Evolutionary conservation across 768 basidiomycete genomes (phyloP).

Genomic region (Udeniomyces megalosporus): DNA sequence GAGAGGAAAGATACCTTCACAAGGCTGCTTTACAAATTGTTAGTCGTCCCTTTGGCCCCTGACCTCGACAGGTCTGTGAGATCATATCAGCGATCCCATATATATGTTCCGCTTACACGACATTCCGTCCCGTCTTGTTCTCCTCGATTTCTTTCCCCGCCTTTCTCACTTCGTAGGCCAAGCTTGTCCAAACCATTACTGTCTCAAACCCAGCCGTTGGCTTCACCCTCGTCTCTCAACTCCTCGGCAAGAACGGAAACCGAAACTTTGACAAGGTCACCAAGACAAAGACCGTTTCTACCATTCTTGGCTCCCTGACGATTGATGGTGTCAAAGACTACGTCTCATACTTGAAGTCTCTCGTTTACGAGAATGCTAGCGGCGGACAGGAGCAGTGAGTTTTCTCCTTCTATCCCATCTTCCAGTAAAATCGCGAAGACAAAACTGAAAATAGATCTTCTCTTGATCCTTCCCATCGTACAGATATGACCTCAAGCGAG

Average conservation of each 20-base stretch:
- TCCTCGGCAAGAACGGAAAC: slow-evolving; percentile 66
- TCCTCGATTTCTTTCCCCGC: neutral
- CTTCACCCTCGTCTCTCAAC: slow-evolving; percentile 65
- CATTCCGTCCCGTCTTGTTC: neutral
- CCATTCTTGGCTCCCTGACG: slow-evolving; percentile 58
- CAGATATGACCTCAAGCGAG: slow-evolving; percentile 23
- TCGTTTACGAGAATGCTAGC: slow-evolving; percentile 38
- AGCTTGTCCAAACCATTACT: slow-evolving; percentile 57
- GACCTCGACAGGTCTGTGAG: no score
- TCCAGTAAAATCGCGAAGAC: no score
- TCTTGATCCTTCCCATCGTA: neutral
- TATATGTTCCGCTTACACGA: neutral
- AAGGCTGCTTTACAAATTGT: slow-evolving; percentile 75
- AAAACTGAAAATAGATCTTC: no score
- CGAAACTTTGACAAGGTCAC: slow-evolving; percentile 84
- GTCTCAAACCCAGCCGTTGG: slow-evolving; percentile 61
- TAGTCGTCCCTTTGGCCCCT: slow-evolving; percentile 21
- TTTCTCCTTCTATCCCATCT: no score
- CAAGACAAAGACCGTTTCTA: slow-evolving; percentile 80
- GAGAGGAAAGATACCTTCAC: slow-evolving; percentile 72
- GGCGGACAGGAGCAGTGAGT: slow-evolving; percentile 34
- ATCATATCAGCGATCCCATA: no score
- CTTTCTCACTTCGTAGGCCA: slow-evolving; percentile 38
- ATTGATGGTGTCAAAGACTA: slow-evolving; percentile 58
- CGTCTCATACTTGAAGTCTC: slow-evolving; percentile 50